Evolutionary conservation across 2,329 filamentous ascomycete species (phyloP), one percentile per base, ranked within the genome.

Genomic region (Graphilbum fragrans): DNA sequence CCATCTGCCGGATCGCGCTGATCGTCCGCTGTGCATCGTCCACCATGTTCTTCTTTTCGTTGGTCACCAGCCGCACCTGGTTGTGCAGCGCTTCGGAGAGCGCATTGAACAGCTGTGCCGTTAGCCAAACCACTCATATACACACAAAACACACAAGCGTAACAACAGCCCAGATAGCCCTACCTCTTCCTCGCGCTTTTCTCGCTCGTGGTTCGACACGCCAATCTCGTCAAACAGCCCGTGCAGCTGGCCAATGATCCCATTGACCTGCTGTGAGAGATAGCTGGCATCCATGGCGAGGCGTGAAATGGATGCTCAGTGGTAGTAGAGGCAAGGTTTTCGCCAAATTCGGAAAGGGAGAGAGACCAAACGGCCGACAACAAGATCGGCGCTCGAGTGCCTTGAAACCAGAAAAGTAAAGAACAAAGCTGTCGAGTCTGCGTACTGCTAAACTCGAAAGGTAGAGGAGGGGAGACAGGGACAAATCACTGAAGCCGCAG

Each of bases 141-240:
- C n/a, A n/a, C n/a, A n/a, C n/a, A n/a, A n/a, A n/a, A n/a, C n/a
- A 36, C 14, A 11, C 32, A 34, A n/a, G 31, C 31, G 16, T 33
- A 12, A 12, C 31, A 12, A 9, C 12, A 14, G 31, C 11, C n/a
- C n/a, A 35, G 10, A 2, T n/a, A 7, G 39, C 54, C 72, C 56
- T 67, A 93, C 88, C 78, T 95, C 86, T 58, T 85, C 76, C 59
- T 96, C 90, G 54, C 92, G 75, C 38, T 77, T 72, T 58, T 96
- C 87, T 55, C 92, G 83, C 61, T 96, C 92, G 77, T 94, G 87
- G 55, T 69, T 78, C 22, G 90, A 77, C n/a, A 98, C 84, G 45
- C 92, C 92, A 55, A 98, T 98, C 58, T 98, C 90, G 60, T 98
- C 92, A 56, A 95, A 98, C 44, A 96, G 75, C 50, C 83, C 84